Base-by-base conservation (phyloP, 345 rosid species). In the Diplotaxis tenuifolia region DNA sequence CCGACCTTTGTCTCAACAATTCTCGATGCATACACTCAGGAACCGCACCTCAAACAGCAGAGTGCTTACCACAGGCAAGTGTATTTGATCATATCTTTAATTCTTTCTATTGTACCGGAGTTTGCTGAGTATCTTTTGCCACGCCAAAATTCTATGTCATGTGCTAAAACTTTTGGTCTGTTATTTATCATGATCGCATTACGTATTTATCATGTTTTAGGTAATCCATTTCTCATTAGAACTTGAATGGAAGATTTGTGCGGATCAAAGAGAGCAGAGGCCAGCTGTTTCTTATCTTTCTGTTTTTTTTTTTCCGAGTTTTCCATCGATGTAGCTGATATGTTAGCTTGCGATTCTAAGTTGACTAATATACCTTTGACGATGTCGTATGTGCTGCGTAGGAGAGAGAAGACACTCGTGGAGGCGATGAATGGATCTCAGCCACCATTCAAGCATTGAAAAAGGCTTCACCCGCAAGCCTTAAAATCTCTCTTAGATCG, bases 381-480 rank as follows among this genome's bases (percentile, higher is more conserved):
- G 29, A 56, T 45, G 15, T 56, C 42, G 28, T 52, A 73, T 70
- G 45, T 56, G 67, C 38, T 60, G 18, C 49, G 52, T 74, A 91
- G 96, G 97, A 89, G 84, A 82, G 36, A 56, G 97, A 89, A 79
- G 73, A 70, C 62, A 31, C 42, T 62, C 29, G 42, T 52, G 63
- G 42, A 74, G 40, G 27, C 27, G 91, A 88, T 73, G 83, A 71
- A 65, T 91, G 97, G 98, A 74, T 86, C 71, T 58, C 82, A 56
- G 40, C 79, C 38, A 78, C 88, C n/a, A 78, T 91, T 73, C 62
- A 53, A 72, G 73, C 82, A 5, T 60, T 93, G 81, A 91, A 83
- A 82, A 79, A 77, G 78, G 96, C 90, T 75, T 93, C 94, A 12
- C 97, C 98, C 49, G 89, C 86, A 49, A 93, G 97, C 83, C 96